A percentile compares a stretch with the other conserved stretches of the same genome.
Conservation (phyloP, 2,329 filamentous ascomycete species). For the Blastomyces gilchristii region DNA sequence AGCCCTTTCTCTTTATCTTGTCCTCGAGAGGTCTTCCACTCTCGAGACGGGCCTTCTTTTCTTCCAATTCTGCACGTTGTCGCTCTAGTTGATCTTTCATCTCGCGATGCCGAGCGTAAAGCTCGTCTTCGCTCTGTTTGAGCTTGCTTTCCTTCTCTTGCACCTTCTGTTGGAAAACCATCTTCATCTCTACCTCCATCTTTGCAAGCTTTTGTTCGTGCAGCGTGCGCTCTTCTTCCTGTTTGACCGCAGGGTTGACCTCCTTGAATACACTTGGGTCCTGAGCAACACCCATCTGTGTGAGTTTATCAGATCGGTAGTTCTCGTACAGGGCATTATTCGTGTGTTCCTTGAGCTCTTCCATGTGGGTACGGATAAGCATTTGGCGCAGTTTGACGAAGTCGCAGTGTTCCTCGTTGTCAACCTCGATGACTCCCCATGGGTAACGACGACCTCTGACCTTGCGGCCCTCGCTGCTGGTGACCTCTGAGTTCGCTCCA, state of each 20-base stretch:
- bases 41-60: constrained; percentile 95
- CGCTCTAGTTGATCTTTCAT: constrained; percentile 99
- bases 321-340: constrained; percentile 99
- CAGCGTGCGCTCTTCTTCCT: constrained; percentile 94
- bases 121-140: constrained; percentile 97
- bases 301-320: constrained; percentile 99
- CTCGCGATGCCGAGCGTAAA: constrained; percentile 94
- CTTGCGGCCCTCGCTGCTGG: constrained; percentile 82
- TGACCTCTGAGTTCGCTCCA: constrained; percentile 90
- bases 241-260: constrained; percentile 99
- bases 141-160: constrained; percentile 99
- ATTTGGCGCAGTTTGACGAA: constrained; percentile 99
- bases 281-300: constrained; percentile 95
- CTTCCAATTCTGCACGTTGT: constrained; percentile 87
- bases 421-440: constrained; percentile 97
- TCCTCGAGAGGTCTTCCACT: constrained; percentile 93
- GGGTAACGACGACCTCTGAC: constrained; percentile 94
- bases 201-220: constrained; percentile 99
- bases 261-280: constrained; percentile 99
- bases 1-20: constrained; percentile 97
- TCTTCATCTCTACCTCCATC: constrained; percentile 99
- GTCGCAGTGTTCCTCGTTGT: constrained; percentile 99
- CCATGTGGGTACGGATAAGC: constrained; percentile 99
- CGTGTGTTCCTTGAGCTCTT: constrained; percentile 99
- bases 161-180: constrained; percentile 99